phyloP scores from a whole-genome alignment of 306 rosid genomes.

The Inga leiocalycina region DNA sequence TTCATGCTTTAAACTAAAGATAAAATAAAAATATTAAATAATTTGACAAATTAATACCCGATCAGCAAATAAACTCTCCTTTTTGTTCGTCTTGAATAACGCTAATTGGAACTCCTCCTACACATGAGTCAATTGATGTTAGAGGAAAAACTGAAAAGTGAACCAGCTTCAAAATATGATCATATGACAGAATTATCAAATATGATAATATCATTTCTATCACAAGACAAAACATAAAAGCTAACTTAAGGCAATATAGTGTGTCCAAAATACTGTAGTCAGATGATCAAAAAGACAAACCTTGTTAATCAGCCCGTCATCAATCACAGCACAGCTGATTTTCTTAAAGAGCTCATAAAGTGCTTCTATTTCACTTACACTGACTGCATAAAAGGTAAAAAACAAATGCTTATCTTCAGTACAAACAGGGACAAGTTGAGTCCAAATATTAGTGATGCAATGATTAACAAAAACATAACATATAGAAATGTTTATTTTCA shows the following conservation, averaged over 20 bases:
- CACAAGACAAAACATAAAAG: not conserved
- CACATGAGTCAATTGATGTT: slow-evolving; percentile 26
- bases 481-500: slow-evolving; percentile 15
- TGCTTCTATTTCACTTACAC: slow-evolving; percentile 98
- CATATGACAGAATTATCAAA: slow-evolving; percentile 2
- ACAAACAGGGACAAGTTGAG: not conserved
- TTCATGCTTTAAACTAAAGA: slow-evolving; percentile 16
- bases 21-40: not conserved
- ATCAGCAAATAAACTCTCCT: slow-evolving; percentile 95
- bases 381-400: slow-evolving; percentile 60
- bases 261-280: slow-evolving; percentile 21
- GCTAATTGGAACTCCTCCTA: slow-evolving; percentile 99
- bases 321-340: slow-evolving; percentile 96
- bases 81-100: slow-evolving; percentile 92
- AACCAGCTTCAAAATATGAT: slow-evolving; percentile 21
- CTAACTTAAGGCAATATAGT: not conserved
- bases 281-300: slow-evolving; percentile 40
- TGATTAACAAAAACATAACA: not conserved
- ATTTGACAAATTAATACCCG: slow-evolving; percentile 61
- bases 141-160: not conserved
- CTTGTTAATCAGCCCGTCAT: slow-evolving; percentile 96
- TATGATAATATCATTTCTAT: not conserved
- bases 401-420: slow-evolving; percentile 13
- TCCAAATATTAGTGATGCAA: not conserved
- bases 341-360: slow-evolving; percentile 96